These are phyloP conservation scores for Salix viminalis DNA, from an alignment of 345 rosid genomes.

Conservation along the genomic window DNA sequence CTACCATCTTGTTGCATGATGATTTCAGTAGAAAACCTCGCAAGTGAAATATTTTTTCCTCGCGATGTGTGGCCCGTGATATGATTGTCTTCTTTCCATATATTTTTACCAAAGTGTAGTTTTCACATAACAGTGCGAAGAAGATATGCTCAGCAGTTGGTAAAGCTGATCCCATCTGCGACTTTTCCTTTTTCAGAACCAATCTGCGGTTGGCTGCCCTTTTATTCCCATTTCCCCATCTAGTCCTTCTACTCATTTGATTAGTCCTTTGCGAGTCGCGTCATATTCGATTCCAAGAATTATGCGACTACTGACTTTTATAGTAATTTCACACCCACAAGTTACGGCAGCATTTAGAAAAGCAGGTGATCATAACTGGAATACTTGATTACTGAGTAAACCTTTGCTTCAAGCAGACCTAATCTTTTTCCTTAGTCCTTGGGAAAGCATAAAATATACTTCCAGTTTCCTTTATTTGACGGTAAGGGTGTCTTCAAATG, in stretches of 20 bases:
- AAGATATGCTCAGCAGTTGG: background rate
- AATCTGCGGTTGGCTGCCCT: background rate
- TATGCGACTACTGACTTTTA: background rate
- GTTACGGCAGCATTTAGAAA: background rate
- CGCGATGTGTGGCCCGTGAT: background rate
- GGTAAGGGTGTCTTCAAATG: too few species aligned
- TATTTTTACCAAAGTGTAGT: background rate
- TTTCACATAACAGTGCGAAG: background rate
- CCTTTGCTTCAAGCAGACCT: too few species aligned
- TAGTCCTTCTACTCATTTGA: background rate
- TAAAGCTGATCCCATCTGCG: background rate
- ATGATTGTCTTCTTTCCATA: too few species aligned
- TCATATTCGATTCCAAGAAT: background rate
- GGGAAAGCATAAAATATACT: too few species aligned
- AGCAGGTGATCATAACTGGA: background rate
- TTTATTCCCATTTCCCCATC: background rate
- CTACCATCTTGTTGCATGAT: conserved; percentile 7
- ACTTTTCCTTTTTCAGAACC: background rate
- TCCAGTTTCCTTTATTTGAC: too few species aligned
- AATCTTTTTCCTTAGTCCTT: too few species aligned
- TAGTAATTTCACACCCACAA: background rate
- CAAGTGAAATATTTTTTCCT: background rate
- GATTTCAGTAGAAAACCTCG: conserved; percentile 5
- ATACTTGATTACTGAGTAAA: too few species aligned
- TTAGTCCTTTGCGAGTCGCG: background rate